phyloP scores from a whole-genome alignment of 176 grass and related monocot genomes.

The Stipa capillata region DNA sequence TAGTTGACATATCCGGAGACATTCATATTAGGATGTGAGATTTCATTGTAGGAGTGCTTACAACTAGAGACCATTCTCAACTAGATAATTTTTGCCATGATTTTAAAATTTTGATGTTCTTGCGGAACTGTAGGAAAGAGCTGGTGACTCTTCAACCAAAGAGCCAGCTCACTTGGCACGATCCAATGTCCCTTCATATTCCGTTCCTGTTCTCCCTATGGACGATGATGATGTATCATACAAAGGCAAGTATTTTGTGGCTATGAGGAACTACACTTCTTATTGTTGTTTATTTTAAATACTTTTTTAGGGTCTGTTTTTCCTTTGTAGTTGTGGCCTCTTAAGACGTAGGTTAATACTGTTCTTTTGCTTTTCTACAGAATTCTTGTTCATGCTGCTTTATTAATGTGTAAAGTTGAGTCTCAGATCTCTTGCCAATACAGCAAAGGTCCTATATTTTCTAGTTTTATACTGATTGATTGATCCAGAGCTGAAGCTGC shows the following conservation, averaged over 20 bases:
- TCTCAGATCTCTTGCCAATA: neutral
- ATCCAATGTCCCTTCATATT: conserved; percentile 38
- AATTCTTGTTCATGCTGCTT: neutral
- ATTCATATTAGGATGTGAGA: neutral
- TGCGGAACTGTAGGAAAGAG: conserved; percentile 38
- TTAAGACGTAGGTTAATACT: neutral
- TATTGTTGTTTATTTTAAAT: neutral
- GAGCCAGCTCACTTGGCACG: conserved; percentile 21
- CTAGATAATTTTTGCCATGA: neutral
- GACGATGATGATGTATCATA: conserved; percentile 57
- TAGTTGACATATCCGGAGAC: neutral
- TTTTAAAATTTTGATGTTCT: neutral
- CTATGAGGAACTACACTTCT: neutral
- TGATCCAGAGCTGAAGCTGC: neutral
- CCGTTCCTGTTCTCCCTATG: conserved; percentile 33
- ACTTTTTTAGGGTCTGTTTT: neutral
- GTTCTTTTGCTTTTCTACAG: neutral
- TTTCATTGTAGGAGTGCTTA: neutral
- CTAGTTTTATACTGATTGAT: neutral
- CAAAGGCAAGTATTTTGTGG: conserved; percentile 32
- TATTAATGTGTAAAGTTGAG: neutral
- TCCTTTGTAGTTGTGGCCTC: neutral
- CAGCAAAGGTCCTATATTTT: neutral
- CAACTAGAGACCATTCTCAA: neutral
- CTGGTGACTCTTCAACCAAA: conserved; percentile 44